Evolutionary conservation across 306 rosid species (phyloP), one percentile per base, ranked within the genome.

Genomic region (Ormosia emarginata): DNA sequence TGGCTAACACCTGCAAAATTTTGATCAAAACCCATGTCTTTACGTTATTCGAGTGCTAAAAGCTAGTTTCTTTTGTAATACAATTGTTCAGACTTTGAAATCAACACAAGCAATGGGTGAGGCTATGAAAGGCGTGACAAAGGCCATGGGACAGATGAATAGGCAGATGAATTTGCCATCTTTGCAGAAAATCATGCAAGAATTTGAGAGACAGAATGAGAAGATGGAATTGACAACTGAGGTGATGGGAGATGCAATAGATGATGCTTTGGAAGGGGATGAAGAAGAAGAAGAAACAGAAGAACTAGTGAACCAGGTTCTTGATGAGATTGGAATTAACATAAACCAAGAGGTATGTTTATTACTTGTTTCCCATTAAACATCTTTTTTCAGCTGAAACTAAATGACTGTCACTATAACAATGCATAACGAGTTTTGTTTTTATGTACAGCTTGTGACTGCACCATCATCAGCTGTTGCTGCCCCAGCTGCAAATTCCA

Each of bases 71-170:
- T 74, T 79, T 40, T 69, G 46, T 43, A 44, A 43, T 37, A 14
- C 55, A 18, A 69, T 2, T 65, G 24, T 85, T 66, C 87, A 95
- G 99, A 95, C 99, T 4, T 82, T 95, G 88, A 95, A 95, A 85
- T 95, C 99, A 5, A 95, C 99, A 15, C 99, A 95, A 89, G 98
- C 99, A 8, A 95, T 95, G 99, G 99, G 99, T 34, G 99, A 95
- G 89, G 98, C 99, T 46, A 95, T 95, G 99, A 95, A 95, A 79
- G 99, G 99, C 4, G 99, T 95, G 85, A 95, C 99, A 24, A 95
- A 95, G 85, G 99, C 99, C 78, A 95, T 95, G 99, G 99, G 99
- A 37, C 99, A 95, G 87, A 95, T 95, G 99, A 95, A 95, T 85
- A 90, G 98, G 82, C 99, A 90, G 88, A 93, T 95, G 99, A 95